Conservation (phyloP, 768 basidiomycete species). For the Tremella yokohamensis region DNA sequence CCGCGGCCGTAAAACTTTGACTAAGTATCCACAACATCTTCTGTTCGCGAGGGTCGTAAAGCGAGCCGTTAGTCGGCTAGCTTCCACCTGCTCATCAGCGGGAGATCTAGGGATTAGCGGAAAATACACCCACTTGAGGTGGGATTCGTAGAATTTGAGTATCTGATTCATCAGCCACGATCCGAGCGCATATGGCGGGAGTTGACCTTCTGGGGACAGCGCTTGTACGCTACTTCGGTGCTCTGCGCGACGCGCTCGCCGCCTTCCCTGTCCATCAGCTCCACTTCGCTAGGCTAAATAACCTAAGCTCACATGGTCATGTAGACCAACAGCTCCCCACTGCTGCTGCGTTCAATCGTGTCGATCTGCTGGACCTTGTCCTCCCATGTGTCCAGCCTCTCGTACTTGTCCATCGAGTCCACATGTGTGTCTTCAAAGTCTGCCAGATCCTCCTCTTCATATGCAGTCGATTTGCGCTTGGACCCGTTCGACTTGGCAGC, state of each 20-base stretch:
- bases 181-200: not conserved
- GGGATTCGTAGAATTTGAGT: conserved; percentile 47
- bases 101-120: not conserved
- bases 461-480: not conserved
- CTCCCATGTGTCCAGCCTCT: conserved; percentile 45
- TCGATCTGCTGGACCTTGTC: conserved; percentile 37
- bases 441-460: conserved; percentile 17
- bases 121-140: conserved; percentile 34
- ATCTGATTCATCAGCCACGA: conserved; percentile 24
- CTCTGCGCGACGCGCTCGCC: conserved; percentile 33
- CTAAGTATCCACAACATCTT: too few relatives aligned
- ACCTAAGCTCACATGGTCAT: conserved; percentile 44
- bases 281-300: not conserved
- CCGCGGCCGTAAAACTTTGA: too few relatives aligned
- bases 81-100: conserved; percentile 10
- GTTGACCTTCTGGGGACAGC: conserved; percentile 47
- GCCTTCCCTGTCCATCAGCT: conserved; percentile 27
- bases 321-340: conserved; percentile 35
- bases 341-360: conserved; percentile 39
- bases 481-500: conserved; percentile 11
- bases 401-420: conserved; percentile 38
- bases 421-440: conserved; percentile 31
- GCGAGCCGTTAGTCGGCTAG: not conserved
- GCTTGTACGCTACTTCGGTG: conserved; percentile 34
- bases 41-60: too few relatives aligned